Percentiles rank a stretch among this genome's conserved stretches.
Evolutionary conservation across 345 rosid species (phyloP).

Genomic region (Clausena lansium): DNA sequence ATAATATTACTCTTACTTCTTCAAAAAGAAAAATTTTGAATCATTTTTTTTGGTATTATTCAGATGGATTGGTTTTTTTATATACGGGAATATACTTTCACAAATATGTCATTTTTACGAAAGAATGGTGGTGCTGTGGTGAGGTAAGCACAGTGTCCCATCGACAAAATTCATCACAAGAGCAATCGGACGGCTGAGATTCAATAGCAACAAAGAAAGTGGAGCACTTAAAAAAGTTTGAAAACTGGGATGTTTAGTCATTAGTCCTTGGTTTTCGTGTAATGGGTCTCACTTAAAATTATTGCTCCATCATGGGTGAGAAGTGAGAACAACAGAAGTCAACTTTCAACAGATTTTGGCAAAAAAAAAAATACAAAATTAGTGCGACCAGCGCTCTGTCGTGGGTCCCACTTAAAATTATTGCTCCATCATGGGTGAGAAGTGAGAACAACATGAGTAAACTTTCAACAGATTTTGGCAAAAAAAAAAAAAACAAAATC

Average conservation of each 20-base stretch:
- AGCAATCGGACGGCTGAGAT: slow-evolving; percentile 10
- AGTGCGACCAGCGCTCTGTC: too few relatives aligned
- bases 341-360: too few relatives aligned
- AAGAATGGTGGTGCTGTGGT: slow-evolving; percentile 11
- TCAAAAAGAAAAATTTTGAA: too few relatives aligned
- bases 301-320: too few relatives aligned
- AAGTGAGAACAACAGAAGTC: too few relatives aligned
- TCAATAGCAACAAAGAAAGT: neutral
- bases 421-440: slow-evolving; percentile 8
- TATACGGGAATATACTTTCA: neutral
- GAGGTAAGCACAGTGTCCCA: neutral
- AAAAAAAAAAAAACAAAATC: too few relatives aligned
- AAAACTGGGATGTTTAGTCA: neutral
- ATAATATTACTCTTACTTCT: too few relatives aligned
- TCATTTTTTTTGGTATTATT: too few relatives aligned
- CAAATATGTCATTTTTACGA: neutral
- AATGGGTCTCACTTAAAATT: too few relatives aligned
- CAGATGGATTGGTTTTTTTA: neutral
- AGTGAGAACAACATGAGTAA: slow-evolving; percentile 6
- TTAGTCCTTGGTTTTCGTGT: neutral
- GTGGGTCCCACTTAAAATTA: slow-evolving; percentile 8
- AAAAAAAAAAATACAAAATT: too few relatives aligned
- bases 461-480: slow-evolving; percentile 17
- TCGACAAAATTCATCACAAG: neutral
- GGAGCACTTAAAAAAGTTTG: slow-evolving; percentile 8